A percentile compares a stretch with the other conserved stretches of the same genome.
Evolutionary conservation across 1,284 basidiomycete species (phyloP).

Genomic region (Malassezia sp.): DNA sequence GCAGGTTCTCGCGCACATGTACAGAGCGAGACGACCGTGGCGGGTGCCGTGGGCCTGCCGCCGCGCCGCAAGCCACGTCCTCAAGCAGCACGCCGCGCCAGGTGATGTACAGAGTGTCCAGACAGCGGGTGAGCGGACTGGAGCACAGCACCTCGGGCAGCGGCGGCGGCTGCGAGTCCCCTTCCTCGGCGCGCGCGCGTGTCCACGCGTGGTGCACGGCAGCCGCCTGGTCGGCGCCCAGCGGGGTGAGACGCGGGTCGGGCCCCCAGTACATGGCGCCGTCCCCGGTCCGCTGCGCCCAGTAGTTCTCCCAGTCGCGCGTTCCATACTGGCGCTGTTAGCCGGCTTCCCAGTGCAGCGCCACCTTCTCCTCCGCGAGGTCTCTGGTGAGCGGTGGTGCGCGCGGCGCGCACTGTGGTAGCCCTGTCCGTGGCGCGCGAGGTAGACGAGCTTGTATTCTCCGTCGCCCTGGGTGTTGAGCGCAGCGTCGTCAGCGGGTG

Average conservation of each 20-base stretch:
- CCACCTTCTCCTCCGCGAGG: constrained; percentile 3
- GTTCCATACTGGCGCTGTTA: constrained; percentile 6
- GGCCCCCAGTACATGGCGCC: not conserved
- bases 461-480: no score
- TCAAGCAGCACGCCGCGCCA: constrained; percentile 1
- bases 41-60: no score
- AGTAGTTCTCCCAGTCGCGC: constrained; percentile 1
- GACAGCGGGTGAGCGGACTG: constrained; percentile 1
- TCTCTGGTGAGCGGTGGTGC: constrained; percentile 8
- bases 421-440: constrained; percentile 11
- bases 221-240: constrained; percentile 1
- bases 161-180: constrained; percentile 4
- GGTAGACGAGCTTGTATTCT: constrained; percentile 10
- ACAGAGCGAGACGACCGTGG: not conserved
- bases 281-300: constrained; percentile 1
- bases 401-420: constrained; percentile 2
- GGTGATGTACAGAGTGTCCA: not conserved
- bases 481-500: no score
- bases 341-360: no score
- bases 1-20: constrained; percentile 2
- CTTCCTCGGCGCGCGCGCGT: not conserved
- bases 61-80: no score
- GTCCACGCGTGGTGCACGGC: not conserved
- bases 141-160: constrained; percentile 1
- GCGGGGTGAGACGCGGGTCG: constrained; percentile 6